Base-by-base conservation (phyloP, 2,329 filamentous ascomycete genomes). In the Pezicula rhizophila region DNA sequence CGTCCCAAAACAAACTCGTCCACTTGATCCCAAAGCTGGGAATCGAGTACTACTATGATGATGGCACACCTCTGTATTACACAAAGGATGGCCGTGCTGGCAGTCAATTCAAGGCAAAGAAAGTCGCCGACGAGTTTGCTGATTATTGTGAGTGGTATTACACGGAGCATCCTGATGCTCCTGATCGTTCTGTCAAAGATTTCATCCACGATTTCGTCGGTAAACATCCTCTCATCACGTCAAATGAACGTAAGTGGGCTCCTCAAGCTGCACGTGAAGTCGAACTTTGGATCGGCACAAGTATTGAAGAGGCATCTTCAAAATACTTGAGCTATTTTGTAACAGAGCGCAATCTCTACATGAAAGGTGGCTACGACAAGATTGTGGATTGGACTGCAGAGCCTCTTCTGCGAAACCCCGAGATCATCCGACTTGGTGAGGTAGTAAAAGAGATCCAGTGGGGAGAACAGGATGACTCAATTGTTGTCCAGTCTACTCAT, bases 51-150 rank as follows among this genome's bases (percentile, higher is more conserved):
- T 72, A 71, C 55, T 72, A 70, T 56, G 69, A 72, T 56, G 69
- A 72, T 47, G 69, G 69, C 10, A 60, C 66, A 10, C 67, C 69
- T 23, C 47, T 71, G 45, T 70, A 69, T 55, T 70, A 66, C 47
- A 71, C 69, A 35, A 63, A 66, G 47, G 65, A 70, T 40, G 69
- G 69, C 43, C 64, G 67, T 50, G 65, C 68, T 39, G 69, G 69
- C 25, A 63, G 67, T 40, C 69, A 72, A 53, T 71, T 71, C 65
- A 72, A 72, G 48, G 69, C 68, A 17, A 72, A 72, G 57, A 72
- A 72, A 51, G 68, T 70, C 20, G 68, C 68, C 45, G 69, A 72
- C 57, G 69, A 72, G 55, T 70, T 70, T 51, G 69, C 68, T 26
- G 68, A 70, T 52, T 68, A 68, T 47, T 63, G 61, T 51, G 66